phyloP scores from a whole-genome alignment of 768 basidiomycete species.

The Neoboletus magnificus region DNA sequence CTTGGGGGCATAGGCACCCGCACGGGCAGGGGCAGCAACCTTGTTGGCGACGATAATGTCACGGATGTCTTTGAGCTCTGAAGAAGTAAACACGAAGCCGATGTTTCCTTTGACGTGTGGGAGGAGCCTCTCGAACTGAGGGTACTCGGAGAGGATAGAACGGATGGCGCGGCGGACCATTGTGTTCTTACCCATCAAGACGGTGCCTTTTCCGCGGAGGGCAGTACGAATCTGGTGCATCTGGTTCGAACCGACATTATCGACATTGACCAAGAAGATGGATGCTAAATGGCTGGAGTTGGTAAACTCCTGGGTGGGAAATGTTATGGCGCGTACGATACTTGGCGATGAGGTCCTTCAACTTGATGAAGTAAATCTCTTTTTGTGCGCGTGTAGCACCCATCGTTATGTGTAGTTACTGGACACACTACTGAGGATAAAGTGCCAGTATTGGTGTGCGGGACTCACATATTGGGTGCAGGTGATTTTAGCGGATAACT shows the following conservation, averaged over 20 bases:
- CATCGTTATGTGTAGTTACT: slow-evolving; percentile 54
- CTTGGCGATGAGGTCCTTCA: slow-evolving; percentile 87
- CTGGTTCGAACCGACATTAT: slow-evolving; percentile 99
- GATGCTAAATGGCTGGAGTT: slow-evolving; percentile 58
- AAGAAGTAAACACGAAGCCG: slow-evolving; percentile 95
- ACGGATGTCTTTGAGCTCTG: slow-evolving; percentile 92
- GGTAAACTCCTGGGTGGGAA: neutral
- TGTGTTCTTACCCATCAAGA: slow-evolving; percentile 99
- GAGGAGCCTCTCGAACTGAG: slow-evolving; percentile 94
- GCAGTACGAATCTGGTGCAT: slow-evolving; percentile 97
- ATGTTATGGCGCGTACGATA: slow-evolving; percentile 61
- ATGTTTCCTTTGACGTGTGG: slow-evolving; percentile 97
- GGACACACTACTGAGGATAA: slow-evolving; percentile 1
- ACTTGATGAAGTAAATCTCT: slow-evolving; percentile 86
- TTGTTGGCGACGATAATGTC: slow-evolving; percentile 94
- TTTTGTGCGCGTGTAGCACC: slow-evolving; percentile 90
- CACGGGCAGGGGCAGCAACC: slow-evolving; percentile 97
- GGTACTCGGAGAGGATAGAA: slow-evolving; percentile 82
- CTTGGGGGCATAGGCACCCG: slow-evolving; percentile 91
- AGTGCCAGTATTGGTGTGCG: no score
- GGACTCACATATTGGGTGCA: slow-evolving; percentile 29
- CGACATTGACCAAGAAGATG: slow-evolving; percentile 98
- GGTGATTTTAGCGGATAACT: slow-evolving; percentile 28
- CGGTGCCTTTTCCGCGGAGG: slow-evolving; percentile 94
- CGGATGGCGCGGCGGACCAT: slow-evolving; percentile 99